These are phyloP conservation scores for Leccinum broughii DNA, from an alignment of 768 basidiomycete genomes.

Conservation along the genomic window DNA sequence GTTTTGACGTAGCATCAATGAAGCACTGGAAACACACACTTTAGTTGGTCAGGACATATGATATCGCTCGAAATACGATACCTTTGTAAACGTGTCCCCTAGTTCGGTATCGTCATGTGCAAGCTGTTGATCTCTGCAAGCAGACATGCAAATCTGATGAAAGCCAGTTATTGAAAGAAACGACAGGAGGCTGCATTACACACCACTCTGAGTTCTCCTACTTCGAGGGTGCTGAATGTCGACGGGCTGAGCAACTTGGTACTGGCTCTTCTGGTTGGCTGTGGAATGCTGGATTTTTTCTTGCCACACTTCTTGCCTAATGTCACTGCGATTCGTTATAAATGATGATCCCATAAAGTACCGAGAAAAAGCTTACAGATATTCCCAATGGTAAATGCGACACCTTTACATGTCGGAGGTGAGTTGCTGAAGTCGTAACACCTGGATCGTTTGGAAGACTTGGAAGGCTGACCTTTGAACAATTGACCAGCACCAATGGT, in stretches of 20 bases:
- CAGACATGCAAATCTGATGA: constrained; percentile 4
- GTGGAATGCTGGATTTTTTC: background rate
- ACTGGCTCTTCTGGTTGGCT: constrained; percentile 11
- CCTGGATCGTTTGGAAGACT: background rate
- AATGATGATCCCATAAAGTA: background rate
- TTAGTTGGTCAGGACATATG: background rate
- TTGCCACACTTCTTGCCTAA: constrained; percentile 3
- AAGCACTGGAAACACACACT: constrained; percentile 16
- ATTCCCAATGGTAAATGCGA: background rate
- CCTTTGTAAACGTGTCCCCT: constrained; percentile 28
- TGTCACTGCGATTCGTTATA: constrained; percentile 11
- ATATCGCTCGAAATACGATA: background rate
- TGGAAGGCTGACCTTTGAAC: constrained; percentile 14
- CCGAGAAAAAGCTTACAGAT: constrained; percentile 12
- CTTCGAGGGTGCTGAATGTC: background rate
- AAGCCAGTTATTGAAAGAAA: background rate
- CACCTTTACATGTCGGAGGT: constrained; percentile 8
- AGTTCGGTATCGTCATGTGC: constrained; percentile 25
- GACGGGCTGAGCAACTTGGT: constrained; percentile 5
- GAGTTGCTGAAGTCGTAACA: background rate
- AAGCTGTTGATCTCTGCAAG: constrained; percentile 27
- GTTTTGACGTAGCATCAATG: constrained; percentile 13
- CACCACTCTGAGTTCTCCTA: constrained; percentile 24
- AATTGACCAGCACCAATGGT: constrained; percentile 9
- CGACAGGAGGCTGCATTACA: background rate